A percentile compares a stretch with the other conserved stretches of the same genome.
Conservation (phyloP, 352 stramenopile genomes). For the Phytophthora tentaculata region DNA sequence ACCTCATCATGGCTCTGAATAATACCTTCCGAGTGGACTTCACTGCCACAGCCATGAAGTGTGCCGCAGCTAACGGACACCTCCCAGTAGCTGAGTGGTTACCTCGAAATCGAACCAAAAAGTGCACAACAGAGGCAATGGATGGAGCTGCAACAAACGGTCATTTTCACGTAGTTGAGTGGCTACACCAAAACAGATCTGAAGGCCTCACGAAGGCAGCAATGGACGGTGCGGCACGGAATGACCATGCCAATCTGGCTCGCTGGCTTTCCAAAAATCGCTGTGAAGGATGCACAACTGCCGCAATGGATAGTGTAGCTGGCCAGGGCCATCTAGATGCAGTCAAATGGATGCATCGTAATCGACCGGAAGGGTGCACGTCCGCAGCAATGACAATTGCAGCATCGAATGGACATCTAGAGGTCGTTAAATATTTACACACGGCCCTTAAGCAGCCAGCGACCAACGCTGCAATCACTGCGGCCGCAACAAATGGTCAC, state of each 20-base stretch:
- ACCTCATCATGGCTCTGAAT: no score
- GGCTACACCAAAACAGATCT: constrained; percentile 5
- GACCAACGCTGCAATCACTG: not conserved
- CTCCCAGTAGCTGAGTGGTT: no score
- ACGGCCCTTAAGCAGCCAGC: not conserved
- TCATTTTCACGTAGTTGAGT: constrained; percentile 2
- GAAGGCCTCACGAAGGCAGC: not conserved
- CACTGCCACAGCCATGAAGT: no score
- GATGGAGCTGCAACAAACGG: not conserved
- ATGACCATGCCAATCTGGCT: not conserved
- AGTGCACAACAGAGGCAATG: no score
- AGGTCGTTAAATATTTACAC: not conserved
- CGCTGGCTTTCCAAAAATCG: not conserved
- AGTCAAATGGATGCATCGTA: constrained; percentile 14
- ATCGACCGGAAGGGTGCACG: constrained; percentile 23
- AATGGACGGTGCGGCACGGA: not conserved
- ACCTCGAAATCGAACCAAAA: no score
- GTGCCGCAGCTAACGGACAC: no score
- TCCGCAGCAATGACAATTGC: constrained; percentile 8
- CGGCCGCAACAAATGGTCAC: not conserved
- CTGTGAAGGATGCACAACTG: not conserved
- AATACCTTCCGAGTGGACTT: no score
- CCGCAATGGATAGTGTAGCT: not conserved
- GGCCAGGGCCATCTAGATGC: constrained; percentile 4
- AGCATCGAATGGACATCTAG: constrained; percentile 1